Base-by-base conservation (phyloP, 257 asterid genomes). In the Ajuga chamaepitys region DNA sequence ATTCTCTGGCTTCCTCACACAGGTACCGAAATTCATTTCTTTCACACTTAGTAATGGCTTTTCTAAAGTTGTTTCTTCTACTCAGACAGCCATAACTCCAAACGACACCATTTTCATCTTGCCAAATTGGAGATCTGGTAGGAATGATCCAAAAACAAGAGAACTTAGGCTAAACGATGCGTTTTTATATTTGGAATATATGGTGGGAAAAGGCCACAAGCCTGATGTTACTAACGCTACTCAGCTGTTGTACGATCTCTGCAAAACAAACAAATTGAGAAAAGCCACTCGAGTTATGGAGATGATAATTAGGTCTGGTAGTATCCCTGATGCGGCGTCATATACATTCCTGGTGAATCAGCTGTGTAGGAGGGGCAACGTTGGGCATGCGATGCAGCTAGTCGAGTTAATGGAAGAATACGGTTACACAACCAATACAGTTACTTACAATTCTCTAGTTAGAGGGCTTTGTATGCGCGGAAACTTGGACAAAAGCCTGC, bases 331-430 rank as follows among this genome's bases (percentile, higher is more conserved):
- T 63, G 88, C 88, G 2, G 81, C 95, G 35, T 75, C 86, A 1
- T 92, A 85, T 44, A 87, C 95, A 44, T 85, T 62, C 78, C 68
- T 87, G 87, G 95, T 89, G 44, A 84, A 82, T 62, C 77, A 77
- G 48, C 71, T 93, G 72, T 87, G 97, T 40, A 78, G 75, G 77
- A 84, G 85, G 75, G 98, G 98, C 10, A 87, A 86, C 55, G 90
- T 93, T 17, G 98, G 98, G 3, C 95, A 93, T 45, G 98, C 98
- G 0, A 74, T 93, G 89, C 98, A 93, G 74, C 72, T 93, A 12
- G 85, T 93, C 9, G 95, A 89, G 66, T 87, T 72, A 38, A 82
- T 93, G 96, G 97, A 93, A 80, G 94, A 85, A 72, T 75, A 13
- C 37, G 97, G 98, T 0, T 87, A 80, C 18, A 86, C 85, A 0